Percentiles rank a stretch among this genome's conserved stretches.
These are phyloP conservation scores for Backusella circina DNA, from an alignment of 192 early-diverging fungal species.

Conservation along the genomic window DNA sequence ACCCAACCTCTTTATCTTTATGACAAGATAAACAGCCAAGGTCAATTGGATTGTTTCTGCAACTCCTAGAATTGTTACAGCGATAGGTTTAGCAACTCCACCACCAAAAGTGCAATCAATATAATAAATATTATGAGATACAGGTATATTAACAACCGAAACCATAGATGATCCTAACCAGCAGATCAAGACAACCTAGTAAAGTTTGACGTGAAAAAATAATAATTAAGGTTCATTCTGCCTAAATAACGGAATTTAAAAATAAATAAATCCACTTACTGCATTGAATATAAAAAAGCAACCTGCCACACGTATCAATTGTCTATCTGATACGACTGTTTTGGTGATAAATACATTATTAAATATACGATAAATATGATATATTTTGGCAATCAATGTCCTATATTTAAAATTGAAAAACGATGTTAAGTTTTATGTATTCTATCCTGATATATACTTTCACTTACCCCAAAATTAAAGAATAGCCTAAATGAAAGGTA, in stretches of 20 bases:
- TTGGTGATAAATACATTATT: constrained; percentile 49
- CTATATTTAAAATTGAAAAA: constrained; percentile 4
- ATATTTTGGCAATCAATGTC: constrained; percentile 51
- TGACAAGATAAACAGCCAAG: constrained; percentile 40
- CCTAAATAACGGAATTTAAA: not conserved
- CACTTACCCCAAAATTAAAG: constrained; percentile 27
- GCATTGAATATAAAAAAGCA: constrained; percentile 31
- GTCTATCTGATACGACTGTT: constrained; percentile 37
- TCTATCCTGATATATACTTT: not conserved
- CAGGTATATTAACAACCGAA: not conserved
- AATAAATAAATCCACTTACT: constrained; percentile 17
- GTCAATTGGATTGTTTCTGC: constrained; percentile 24
- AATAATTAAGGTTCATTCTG: not conserved
- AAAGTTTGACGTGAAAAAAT: not conserved
- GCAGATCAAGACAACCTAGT: constrained; percentile 13
- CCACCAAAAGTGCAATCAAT: constrained; percentile 21
- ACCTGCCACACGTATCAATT: constrained; percentile 45
- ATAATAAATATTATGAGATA: constrained; percentile 20
- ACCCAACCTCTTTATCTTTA: constrained; percentile 41
- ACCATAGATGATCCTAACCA: constrained; percentile 18
- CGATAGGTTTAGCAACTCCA: not conserved
- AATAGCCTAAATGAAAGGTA: constrained; percentile 38
- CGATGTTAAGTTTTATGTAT: not conserved
- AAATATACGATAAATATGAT: constrained; percentile 48
- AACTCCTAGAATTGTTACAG: not conserved